phyloP scores from a whole-genome alignment of 371 early-diverging fungal genomes.

The Synchytrium microbalum region DNA sequence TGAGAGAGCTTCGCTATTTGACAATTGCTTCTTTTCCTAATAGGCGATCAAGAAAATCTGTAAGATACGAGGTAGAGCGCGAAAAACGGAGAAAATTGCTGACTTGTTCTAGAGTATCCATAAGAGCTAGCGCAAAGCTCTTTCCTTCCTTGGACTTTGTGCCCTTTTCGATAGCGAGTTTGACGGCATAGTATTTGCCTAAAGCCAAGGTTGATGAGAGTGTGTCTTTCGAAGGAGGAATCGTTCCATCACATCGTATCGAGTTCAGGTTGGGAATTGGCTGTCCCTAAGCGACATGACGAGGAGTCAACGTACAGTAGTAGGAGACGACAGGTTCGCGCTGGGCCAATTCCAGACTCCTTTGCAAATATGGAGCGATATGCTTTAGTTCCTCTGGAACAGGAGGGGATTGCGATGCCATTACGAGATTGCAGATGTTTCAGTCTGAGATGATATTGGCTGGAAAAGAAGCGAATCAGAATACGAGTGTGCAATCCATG shows the following conservation, averaged over 20 bases:
- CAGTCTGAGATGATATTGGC: too few species aligned
- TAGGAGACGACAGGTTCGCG: conserved; percentile 84
- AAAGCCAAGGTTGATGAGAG: conserved; percentile 7
- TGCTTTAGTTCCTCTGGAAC: conserved; percentile 70
- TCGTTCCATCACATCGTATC: conserved; percentile 1
- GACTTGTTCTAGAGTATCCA: conserved; percentile 75
- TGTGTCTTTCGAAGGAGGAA: not conserved
- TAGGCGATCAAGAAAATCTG: conserved; percentile 74
- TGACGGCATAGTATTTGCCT: conserved; percentile 85
- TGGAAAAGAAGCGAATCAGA: too few species aligned
- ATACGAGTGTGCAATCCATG: too few species aligned
- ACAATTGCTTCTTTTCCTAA: conserved; percentile 61
- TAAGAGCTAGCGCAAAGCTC: conserved; percentile 51
- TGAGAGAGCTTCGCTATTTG: conserved; percentile 61
- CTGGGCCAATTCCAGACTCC: conserved; percentile 63
- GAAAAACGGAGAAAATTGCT: not conserved
- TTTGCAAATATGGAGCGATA: conserved; percentile 70
- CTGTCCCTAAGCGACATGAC: not conserved
- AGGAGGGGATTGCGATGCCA: too few species aligned
- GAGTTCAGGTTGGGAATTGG: not conserved
- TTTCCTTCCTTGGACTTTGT: conserved; percentile 51
- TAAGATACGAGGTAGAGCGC: conserved; percentile 52
- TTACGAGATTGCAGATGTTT: too few species aligned
- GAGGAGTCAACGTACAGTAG: conserved; percentile 56
- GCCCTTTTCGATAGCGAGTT: conserved; percentile 62